Conservation (phyloP, 2,329 filamentous ascomycete species). For the Fusarium citri region DNA sequence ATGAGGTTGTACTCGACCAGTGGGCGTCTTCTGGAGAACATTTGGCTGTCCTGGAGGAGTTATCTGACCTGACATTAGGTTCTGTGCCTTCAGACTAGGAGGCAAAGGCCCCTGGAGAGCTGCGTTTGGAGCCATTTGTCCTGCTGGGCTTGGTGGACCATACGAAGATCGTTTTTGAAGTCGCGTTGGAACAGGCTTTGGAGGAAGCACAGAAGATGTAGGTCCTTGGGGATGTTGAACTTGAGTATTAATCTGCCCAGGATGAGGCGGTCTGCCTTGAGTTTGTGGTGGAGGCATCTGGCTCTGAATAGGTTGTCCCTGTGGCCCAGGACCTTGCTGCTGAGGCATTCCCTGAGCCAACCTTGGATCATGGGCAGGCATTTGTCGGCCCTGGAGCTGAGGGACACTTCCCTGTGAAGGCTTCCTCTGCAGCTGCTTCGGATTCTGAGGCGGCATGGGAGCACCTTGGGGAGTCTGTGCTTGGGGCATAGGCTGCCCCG, state of each 20-base stretch:
- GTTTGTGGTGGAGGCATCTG: constrained; percentile 12
- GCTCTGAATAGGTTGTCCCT: constrained; percentile 10
- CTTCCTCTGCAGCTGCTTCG: constrained; percentile 33
- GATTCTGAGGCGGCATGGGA: constrained; percentile 19
- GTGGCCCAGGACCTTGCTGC: constrained; percentile 15
- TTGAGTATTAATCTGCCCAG: constrained; percentile 5
- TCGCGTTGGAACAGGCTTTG: constrained; percentile 17
- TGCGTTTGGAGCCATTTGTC: constrained; percentile 15
- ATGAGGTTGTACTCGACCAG: constrained; percentile 26
- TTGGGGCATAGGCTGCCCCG: constrained; percentile 18
- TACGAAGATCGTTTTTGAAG: constrained; percentile 32
- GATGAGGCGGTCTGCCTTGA: constrained; percentile 9
- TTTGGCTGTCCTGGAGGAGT: constrained; percentile 16
- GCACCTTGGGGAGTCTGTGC: constrained; percentile 1
- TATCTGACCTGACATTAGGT: not conserved
- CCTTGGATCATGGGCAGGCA: constrained; percentile 10
- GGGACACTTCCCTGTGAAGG: constrained; percentile 31
- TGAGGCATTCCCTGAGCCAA: not conserved
- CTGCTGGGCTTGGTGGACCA: constrained; percentile 19
- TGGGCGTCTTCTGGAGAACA: not conserved
- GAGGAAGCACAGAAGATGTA: constrained; percentile 3
- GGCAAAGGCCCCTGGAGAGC: constrained; percentile 1
- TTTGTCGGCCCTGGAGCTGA: constrained; percentile 20
- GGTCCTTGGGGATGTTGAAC: constrained; percentile 18
- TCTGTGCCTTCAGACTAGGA: constrained; percentile 13